Percentiles rank a stretch among this genome's conserved stretches.
Evolutionary conservation across 352 stramenopile species (phyloP).

Genomic region (Pythium scleroteichum): DNA sequence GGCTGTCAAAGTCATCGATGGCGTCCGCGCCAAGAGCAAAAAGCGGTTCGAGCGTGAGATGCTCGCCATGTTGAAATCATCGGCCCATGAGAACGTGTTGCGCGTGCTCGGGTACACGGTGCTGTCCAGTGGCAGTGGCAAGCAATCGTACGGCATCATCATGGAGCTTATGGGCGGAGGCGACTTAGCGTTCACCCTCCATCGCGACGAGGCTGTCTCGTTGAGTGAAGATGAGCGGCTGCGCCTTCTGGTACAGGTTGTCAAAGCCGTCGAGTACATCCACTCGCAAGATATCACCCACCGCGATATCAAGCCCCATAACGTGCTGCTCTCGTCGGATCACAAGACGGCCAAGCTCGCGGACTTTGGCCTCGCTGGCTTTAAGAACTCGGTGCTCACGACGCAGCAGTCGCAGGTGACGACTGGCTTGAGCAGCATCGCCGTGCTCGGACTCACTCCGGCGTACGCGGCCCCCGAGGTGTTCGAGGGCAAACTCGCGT

Average conservation of each 20-base stretch:
- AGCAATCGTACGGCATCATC: constrained; percentile 11
- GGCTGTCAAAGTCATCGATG: constrained; percentile 8
- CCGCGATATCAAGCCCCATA: constrained; percentile 77
- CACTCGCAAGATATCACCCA: constrained; percentile 62
- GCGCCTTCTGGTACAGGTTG: constrained; percentile 26
- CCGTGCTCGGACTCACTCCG: constrained; percentile 6
- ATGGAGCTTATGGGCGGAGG: constrained; percentile 18
- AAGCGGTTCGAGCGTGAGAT: constrained; percentile 6
- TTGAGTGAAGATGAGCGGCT: not conserved
- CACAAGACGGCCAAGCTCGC: constrained; percentile 12
- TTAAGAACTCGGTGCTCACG: constrained; percentile 12
- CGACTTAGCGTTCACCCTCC: constrained; percentile 8
- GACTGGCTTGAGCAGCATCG: not conserved
- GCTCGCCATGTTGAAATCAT: constrained; percentile 8
- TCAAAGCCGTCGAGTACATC: constrained; percentile 47
- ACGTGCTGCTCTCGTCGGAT: constrained; percentile 40
- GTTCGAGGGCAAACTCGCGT: constrained; percentile 3
- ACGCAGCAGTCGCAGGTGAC: not conserved
- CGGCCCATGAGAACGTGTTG: constrained; percentile 13
- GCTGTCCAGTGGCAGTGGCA: not conserved
- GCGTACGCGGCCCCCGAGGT: constrained; percentile 14
- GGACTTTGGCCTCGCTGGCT: constrained; percentile 16
- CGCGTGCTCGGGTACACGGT: constrained; percentile 7
- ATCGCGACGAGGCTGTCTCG: constrained; percentile 5
- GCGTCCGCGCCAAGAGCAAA: not conserved